phyloP scores from a whole-genome alignment of 352 stramenopile genomes.

The Globisporangium perplexum region DNA sequence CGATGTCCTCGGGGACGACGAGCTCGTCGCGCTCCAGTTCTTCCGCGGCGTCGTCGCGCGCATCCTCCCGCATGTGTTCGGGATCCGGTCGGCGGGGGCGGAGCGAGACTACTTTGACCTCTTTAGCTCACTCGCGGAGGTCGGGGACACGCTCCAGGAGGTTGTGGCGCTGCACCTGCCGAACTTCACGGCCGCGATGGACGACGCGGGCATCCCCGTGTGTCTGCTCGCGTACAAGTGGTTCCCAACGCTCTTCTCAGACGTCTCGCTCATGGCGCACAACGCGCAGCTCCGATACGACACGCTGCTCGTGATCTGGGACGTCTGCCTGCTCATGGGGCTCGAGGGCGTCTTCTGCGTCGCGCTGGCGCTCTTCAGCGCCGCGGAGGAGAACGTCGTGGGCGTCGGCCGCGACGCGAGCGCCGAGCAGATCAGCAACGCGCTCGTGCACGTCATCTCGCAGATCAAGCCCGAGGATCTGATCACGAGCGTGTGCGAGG shows the following conservation, averaged over 20 bases:
- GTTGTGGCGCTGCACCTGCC: slow-evolving; percentile 69
- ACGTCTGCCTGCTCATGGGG: slow-evolving; percentile 73
- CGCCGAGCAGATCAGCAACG: slow-evolving; percentile 59
- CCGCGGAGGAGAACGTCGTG: slow-evolving; percentile 51
- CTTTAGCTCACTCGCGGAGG: slow-evolving; percentile 66
- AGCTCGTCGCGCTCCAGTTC: slow-evolving; percentile 49
- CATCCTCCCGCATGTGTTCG: slow-evolving; percentile 76
- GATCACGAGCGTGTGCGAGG: slow-evolving; percentile 72
- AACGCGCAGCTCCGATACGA: slow-evolving; percentile 69
- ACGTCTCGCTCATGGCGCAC: slow-evolving; percentile 72
- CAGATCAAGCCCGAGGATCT: slow-evolving; percentile 52
- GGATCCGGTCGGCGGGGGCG: slow-evolving; percentile 33
- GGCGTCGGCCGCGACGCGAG: slow-evolving; percentile 29
- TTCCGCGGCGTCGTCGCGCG: slow-evolving; percentile 55
- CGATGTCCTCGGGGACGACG: slow-evolving; percentile 51
- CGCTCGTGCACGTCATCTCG: slow-evolving; percentile 48
- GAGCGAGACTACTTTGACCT: slow-evolving; percentile 56
- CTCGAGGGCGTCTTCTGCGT: slow-evolving; percentile 80
- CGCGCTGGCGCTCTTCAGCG: slow-evolving; percentile 59
- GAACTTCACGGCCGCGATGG: slow-evolving; percentile 45
- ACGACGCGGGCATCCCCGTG: slow-evolving; percentile 53
- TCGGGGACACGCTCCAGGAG: slow-evolving; percentile 65
- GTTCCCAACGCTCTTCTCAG: slow-evolving; percentile 85
- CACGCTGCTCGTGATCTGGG: slow-evolving; percentile 73
- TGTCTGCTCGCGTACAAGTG: slow-evolving; percentile 86